phyloP scores from a whole-genome alignment of 371 early-diverging fungal species.

The Apophysomyces variabilis region DNA sequence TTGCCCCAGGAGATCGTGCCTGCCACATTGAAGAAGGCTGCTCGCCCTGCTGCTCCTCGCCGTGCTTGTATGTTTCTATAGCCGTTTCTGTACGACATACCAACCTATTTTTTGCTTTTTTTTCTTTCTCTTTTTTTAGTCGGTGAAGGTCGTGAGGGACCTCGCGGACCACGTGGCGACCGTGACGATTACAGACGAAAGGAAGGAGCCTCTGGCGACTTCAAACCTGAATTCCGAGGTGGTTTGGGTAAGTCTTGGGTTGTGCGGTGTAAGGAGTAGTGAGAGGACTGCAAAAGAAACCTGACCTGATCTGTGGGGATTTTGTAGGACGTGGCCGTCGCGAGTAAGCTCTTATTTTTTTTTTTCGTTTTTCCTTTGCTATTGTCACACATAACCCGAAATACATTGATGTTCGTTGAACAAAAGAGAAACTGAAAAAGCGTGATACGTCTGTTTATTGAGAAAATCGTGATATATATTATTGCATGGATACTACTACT shows the following conservation, averaged over 20 bases:
- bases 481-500: too few species aligned
- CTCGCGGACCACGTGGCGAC: slow-evolving; percentile 70
- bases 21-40: slow-evolving; percentile 93
- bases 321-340: slow-evolving; percentile 43
- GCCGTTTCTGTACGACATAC: not conserved
- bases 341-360: slow-evolving; percentile 27
- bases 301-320: not conserved
- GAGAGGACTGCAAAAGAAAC: too few species aligned
- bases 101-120: not conserved
- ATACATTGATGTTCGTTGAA: not conserved
- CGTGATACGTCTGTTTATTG: not conserved
- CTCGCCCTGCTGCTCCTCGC: slow-evolving; percentile 66
- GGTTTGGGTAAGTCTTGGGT: slow-evolving; percentile 60
- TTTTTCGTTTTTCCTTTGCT: not conserved
- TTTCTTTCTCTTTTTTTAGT: slow-evolving; percentile 20
- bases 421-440: not conserved
- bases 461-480: not conserved
- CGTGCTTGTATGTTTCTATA: slow-evolving; percentile 54
- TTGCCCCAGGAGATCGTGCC: slow-evolving; percentile 96
- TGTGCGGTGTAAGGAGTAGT: not conserved
- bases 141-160: slow-evolving; percentile 48
- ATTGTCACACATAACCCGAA: not conserved
- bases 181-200: slow-evolving; percentile 90
- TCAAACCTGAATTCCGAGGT: slow-evolving; percentile 92
- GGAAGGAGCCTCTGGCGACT: slow-evolving; percentile 90